Evolutionary conservation across 2,329 filamentous ascomycete genomes (phyloP), one percentile per base, ranked within the genome.

Genomic region (Coniosporium tulheliwenetii): DNA sequence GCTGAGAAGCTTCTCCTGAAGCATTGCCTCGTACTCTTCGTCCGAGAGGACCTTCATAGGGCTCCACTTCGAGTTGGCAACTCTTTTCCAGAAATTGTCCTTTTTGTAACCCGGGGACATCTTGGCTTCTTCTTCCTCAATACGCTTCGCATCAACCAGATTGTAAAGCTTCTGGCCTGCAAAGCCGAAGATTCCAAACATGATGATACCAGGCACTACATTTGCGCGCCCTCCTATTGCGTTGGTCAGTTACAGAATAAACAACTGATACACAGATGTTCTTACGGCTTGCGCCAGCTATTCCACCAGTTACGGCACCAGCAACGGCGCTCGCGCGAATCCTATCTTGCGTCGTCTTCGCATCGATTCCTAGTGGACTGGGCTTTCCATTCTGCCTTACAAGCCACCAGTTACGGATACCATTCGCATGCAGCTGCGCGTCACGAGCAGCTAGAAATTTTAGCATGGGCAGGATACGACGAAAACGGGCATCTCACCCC

Each of bases 1-100:
- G 45, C 67, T 70, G 19, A 89, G 56, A 34, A 85, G 61, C 59
- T 79, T 85, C 55, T 87, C 81, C 29, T 69, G 65, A 51, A 91
- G 65, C 61, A 85, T 76, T 1, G 69, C 62, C 43, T 73, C 71
- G 52, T 91, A 91, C 49, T 91, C 77, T 19, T 79, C 70, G 48
- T 91, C 79, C 0, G 75, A 75, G 19, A 91, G 62, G 10, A 73
- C 71, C 50, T 71, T 79, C 45, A 91, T 65, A 0, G 83, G 83
- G 47, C 77, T 81, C 73, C 78, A 85, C 52, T 71, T 78, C 30
- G 75, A 80, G 38, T 75, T 69, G 30, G 68, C 65, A 45, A 74
- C 58, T 47, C 59, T 69, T 53, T 67, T 64, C 55, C 65, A 58
- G 36, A 70, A 58, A 33, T 61, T 61, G 43, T 62, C 63, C 29